phyloP scores from a whole-genome alignment of 1,284 basidiomycete genomes.

The Puccinia coronata region DNA sequence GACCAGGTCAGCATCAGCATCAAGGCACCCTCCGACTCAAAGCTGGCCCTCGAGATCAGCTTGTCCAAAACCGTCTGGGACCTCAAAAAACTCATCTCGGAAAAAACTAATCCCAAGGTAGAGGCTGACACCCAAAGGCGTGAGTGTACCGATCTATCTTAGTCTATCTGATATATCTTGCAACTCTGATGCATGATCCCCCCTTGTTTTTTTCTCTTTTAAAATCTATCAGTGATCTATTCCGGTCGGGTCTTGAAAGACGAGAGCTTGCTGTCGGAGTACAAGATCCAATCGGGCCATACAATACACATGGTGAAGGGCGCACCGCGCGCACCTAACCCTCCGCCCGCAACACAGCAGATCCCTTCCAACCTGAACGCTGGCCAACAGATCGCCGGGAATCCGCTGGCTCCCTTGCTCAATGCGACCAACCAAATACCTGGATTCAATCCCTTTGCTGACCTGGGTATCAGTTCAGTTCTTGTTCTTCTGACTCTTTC shows the following conservation, averaged over 20 bases:
- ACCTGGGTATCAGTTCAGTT: conserved; percentile 71
- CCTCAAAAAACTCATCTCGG: conserved; percentile 80
- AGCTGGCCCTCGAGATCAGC: conserved; percentile 77
- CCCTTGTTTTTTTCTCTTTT: no score
- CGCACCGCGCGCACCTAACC: conserved; percentile 64
- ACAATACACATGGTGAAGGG: conserved; percentile 73
- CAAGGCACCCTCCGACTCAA: conserved; percentile 59
- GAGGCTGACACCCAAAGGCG: conserved; percentile 62
- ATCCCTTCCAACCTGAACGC: conserved; percentile 66
- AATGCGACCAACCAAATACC: conserved; percentile 63
- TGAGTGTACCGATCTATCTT: background rate
- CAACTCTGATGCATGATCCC: no score
- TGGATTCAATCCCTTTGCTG: conserved; percentile 81
- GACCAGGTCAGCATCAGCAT: conserved; percentile 54
- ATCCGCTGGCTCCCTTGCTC: conserved; percentile 59
- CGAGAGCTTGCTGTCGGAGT: conserved; percentile 74
- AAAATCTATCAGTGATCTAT: conserved; percentile 40
- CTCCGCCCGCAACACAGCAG: conserved; percentile 69
- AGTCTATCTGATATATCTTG: no score
- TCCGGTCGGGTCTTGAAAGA: conserved; percentile 67
- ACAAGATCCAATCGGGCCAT: conserved; percentile 72
- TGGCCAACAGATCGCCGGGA: conserved; percentile 58
- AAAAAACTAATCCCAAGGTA: conserved; percentile 67
- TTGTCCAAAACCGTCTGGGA: conserved; percentile 71
- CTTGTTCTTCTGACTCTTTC: background rate